phyloP scores from a whole-genome alignment of 2,329 filamentous ascomycete genomes.

The Aspergillus proliferans region DNA sequence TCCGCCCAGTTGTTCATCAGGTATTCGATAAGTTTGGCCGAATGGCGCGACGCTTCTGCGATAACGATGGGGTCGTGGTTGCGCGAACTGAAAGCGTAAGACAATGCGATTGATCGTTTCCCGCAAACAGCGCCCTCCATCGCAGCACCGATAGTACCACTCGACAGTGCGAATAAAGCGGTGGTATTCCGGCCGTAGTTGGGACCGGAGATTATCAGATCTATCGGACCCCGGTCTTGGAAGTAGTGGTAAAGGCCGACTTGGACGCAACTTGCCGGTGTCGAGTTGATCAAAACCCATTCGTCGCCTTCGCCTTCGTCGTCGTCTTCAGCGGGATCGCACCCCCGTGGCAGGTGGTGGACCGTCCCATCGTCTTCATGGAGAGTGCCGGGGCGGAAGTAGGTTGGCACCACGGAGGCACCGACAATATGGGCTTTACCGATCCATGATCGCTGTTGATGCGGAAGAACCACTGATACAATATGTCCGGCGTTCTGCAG shows the following conservation, averaged over 20 bases:
- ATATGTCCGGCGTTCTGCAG: conserved; percentile 70
- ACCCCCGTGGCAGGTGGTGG: conserved; percentile 52
- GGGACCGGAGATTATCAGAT: conserved; percentile 71
- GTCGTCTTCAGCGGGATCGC: conserved; percentile 45
- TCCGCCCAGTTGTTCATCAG: conserved; percentile 67
- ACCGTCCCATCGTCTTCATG: conserved; percentile 61
- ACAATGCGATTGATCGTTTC: conserved; percentile 69
- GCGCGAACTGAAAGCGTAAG: conserved; percentile 80
- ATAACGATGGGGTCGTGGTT: conserved; percentile 81
- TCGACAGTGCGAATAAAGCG: conserved; percentile 69
- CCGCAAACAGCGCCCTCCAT: conserved; percentile 70
- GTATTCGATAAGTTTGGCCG: conserved; percentile 71
- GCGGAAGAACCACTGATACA: conserved; percentile 87
- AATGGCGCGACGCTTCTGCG: conserved; percentile 65
- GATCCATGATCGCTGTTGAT: conserved; percentile 94
- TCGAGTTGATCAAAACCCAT: conserved; percentile 76
- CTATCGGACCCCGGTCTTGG: conserved; percentile 62
- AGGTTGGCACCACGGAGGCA: conserved; percentile 73
- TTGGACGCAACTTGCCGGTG: conserved; percentile 73
- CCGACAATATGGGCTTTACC: conserved; percentile 96
- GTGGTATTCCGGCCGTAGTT: conserved; percentile 82
- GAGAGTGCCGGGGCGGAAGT: conserved; percentile 65
- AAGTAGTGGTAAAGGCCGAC: conserved; percentile 79
- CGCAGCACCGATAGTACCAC: conserved; percentile 70
- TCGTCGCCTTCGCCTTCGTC: conserved; percentile 56